These are phyloP conservation scores for Angophora floribunda DNA, from an alignment of 345 rosid genomes.

Conservation along the genomic window DNA sequence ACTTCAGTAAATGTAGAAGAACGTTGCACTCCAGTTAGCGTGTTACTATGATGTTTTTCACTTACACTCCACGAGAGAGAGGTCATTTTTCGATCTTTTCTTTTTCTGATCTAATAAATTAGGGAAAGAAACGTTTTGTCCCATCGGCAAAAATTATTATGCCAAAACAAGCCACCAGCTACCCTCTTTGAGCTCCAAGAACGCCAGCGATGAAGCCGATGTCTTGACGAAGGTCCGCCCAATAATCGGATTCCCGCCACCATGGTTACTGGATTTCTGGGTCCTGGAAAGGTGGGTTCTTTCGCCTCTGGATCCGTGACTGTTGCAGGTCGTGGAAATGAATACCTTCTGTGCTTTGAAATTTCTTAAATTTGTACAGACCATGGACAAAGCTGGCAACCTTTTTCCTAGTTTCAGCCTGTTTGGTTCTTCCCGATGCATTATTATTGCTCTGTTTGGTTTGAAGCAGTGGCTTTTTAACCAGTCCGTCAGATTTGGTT, in stretches of 20 bases:
- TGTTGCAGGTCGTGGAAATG: background rate
- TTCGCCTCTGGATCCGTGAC: background rate
- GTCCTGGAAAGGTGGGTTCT: conserved; percentile 74
- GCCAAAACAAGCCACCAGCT: background rate
- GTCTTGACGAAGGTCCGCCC: conserved; percentile 58
- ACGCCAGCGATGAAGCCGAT: conserved; percentile 46
- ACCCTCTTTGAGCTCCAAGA: conserved; percentile 10
- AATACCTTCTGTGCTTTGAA: background rate
- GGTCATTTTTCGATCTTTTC: background rate
- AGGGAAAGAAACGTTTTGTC: background rate
- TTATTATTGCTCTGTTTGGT: background rate
- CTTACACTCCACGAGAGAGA: background rate
- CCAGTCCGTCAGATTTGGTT: background rate
- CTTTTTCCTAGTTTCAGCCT: background rate
- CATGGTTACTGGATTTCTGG: conserved; percentile 85
- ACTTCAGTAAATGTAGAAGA: background rate
- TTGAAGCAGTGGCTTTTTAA: background rate
- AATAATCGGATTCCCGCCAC: conserved; percentile 93
- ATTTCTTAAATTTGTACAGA: background rate
- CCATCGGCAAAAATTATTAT: background rate
- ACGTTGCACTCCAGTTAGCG: background rate
- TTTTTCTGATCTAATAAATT: background rate
- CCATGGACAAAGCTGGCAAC: background rate
- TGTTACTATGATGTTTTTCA: background rate
- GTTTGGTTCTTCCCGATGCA: background rate